Base-by-base conservation (phyloP, 768 basidiomycete species). In the Rhizopogon vinicolor region DNA sequence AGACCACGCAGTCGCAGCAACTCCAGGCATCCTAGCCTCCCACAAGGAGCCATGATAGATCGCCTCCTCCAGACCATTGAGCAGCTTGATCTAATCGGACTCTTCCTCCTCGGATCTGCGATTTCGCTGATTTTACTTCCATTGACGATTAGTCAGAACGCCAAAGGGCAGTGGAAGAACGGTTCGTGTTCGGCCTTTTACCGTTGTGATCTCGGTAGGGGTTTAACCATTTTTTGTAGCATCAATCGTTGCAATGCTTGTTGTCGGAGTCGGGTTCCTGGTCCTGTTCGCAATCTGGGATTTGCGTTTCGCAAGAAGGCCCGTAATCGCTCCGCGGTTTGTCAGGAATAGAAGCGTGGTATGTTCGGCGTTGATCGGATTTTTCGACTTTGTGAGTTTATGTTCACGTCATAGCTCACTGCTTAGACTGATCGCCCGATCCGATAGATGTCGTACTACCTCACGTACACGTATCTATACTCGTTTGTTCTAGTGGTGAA, bases 401-500 rank as follows among this genome's bases (percentile, higher is more conserved):
- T 42, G 13, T 48, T 12, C 7, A 14, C 35, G 25, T 56, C 31
- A 19, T 28, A 28, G 16, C 39, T 52, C 12, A 14, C 29, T 28
- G 18, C 7, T 37, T 22, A 22, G 19, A 54, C 29, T 16, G 19
- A 44, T 35, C 8, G 49, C 50, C n/a, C 22, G 8, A n/a, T 12
- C 7, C 7, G 6, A 6, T 52, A 85, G 83, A 62, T 81, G 61
- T 82, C 84, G 2, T 85, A 81, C 72, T 85, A 81, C 73, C 75
- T 91, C 44, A 85, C 87, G 0, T 86, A 73, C 68, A 83, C 85
- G 9, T 91, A 90, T 64, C 79, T 89, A 16, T 91, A 82, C 73
- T 86, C 85, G 2, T 89, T 84, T 67, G 77, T 86, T 41, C 54
- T 80, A 9, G 72, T 81, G 28, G 77, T 79, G 18, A 78, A 79